phyloP scores from a whole-genome alignment of 2,329 filamentous ascomycete species.

The Grosmannia huntii region DNA sequence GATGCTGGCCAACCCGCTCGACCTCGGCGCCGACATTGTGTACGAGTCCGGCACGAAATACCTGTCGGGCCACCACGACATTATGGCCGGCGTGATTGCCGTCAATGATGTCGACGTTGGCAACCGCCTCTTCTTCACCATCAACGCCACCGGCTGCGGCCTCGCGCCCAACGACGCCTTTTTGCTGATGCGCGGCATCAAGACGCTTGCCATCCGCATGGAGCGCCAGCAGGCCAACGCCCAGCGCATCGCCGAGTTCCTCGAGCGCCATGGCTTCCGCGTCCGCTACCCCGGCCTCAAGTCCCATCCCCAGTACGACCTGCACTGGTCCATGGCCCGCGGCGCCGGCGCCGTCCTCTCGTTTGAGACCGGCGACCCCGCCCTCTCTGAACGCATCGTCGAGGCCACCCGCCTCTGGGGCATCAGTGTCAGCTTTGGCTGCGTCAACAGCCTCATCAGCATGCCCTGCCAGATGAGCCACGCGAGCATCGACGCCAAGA shows the following conservation, averaged over 20 bases:
- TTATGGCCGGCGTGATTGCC: constrained; percentile 96
- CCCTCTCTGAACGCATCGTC: constrained; percentile 80
- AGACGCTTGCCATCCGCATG: constrained; percentile 95
- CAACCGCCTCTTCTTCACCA: constrained; percentile 89
- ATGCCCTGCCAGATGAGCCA: constrained; percentile 99
- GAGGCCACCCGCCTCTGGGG: constrained; percentile 86
- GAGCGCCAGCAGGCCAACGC: constrained; percentile 95
- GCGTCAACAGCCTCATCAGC: constrained; percentile 95
- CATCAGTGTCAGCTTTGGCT: constrained; percentile 95
- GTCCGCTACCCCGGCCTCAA: constrained; percentile 90
- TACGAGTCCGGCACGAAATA: constrained; percentile 99
- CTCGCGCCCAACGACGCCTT: constrained; percentile 92
- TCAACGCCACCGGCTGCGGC: constrained; percentile 92
- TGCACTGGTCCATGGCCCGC: constrained; percentile 91
- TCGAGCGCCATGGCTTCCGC: constrained; percentile 82
- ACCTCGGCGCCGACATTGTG: constrained; percentile 87
- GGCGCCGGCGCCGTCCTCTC: constrained; percentile 89
- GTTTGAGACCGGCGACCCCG: constrained; percentile 85
- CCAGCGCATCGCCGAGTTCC: constrained; percentile 79
- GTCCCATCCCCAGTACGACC: constrained; percentile 89
- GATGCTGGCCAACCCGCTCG: constrained; percentile 83
- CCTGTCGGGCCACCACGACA: constrained; percentile 91
- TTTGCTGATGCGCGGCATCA: constrained; percentile 87
- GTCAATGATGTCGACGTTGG: constrained; percentile 72
- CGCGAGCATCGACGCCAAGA: constrained; percentile 94